These are phyloP conservation scores for Gossypium sturtianum DNA, from an alignment of 345 rosid species.

Conservation along the genomic window DNA sequence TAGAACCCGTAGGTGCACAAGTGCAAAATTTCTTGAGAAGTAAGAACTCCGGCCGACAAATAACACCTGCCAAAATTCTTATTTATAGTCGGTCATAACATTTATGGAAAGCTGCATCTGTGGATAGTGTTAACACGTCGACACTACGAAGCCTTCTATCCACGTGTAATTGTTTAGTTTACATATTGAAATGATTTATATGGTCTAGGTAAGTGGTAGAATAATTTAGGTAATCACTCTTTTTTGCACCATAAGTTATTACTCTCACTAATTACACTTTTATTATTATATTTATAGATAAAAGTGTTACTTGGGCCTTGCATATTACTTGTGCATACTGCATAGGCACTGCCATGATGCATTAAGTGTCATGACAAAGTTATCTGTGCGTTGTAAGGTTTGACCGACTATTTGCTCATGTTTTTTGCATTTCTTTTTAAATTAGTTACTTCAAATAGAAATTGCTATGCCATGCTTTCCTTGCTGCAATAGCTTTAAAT, in stretches of 20 bases:
- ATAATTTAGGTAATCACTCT: neutral
- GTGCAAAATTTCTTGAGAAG: neutral
- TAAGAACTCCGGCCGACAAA: neutral
- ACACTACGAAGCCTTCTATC: neutral
- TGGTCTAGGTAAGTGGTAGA: neutral
- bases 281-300: too few relatives aligned
- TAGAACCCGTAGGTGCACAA: neutral
- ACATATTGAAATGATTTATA: neutral
- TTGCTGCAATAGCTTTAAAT: too few relatives aligned
- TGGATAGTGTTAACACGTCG: neutral
- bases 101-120: neutral
- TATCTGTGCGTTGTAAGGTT: too few relatives aligned
- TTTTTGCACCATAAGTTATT: neutral
- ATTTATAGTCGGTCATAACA: neutral
- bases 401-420: too few relatives aligned
- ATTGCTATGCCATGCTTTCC: too few relatives aligned
- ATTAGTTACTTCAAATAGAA: too few relatives aligned
- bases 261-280: too few relatives aligned
- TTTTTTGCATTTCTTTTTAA: too few relatives aligned
- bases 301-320: too few relatives aligned
- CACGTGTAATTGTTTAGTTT: neutral
- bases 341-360: too few relatives aligned
- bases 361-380: too few relatives aligned
- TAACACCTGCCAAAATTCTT: neutral
- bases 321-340: too few relatives aligned